These are phyloP conservation scores for Marasmius sp. DNA, from an alignment of 1,284 basidiomycete genomes.

Conservation along the genomic window DNA sequence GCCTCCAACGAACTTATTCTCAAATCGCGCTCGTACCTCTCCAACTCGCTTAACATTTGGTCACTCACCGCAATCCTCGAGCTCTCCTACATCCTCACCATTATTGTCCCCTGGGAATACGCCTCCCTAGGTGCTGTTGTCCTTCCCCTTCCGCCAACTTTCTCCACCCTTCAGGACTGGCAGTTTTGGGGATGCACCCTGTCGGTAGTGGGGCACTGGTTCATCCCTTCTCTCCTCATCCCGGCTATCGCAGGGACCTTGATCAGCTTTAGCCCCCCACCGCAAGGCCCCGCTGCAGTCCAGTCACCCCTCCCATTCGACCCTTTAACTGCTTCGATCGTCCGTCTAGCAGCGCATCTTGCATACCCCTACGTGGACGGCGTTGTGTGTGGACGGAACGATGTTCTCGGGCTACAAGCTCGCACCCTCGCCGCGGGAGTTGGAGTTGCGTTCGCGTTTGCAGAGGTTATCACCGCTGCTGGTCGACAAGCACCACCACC, in stretches of 20 bases:
- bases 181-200: slow-evolving; percentile 38
- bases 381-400: slow-evolving; percentile 27
- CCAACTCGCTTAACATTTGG: slow-evolving; percentile 57
- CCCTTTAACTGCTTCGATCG: slow-evolving; percentile 58
- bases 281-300: slow-evolving; percentile 8
- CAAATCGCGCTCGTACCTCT: slow-evolving; percentile 34
- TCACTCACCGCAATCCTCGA: slow-evolving; percentile 45
- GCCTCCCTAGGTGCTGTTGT: slow-evolving; percentile 19
- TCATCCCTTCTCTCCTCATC: slow-evolving; percentile 53
- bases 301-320: slow-evolving; percentile 40
- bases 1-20: slow-evolving; percentile 1
- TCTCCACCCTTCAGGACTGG: slow-evolving; percentile 38
- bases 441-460: slow-evolving; percentile 59
- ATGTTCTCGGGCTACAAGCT: slow-evolving; percentile 52
- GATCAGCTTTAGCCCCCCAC: slow-evolving; percentile 55
- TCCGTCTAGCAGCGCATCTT: slow-evolving; percentile 55
- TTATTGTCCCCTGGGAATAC: slow-evolving; percentile 46
- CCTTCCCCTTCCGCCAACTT: slow-evolving; percentile 44
- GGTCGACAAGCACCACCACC: background rate
- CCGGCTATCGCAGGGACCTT: slow-evolving; percentile 53
- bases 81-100: slow-evolving; percentile 43
- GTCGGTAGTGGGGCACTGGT: slow-evolving; percentile 53
- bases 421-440: slow-evolving; percentile 52
- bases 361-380: slow-evolving; percentile 45
- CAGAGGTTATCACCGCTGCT: slow-evolving; percentile 37